Evolutionary conservation across 1,284 basidiomycete species (phyloP).

Genomic region (Stygiomarasmius scandens): DNA sequence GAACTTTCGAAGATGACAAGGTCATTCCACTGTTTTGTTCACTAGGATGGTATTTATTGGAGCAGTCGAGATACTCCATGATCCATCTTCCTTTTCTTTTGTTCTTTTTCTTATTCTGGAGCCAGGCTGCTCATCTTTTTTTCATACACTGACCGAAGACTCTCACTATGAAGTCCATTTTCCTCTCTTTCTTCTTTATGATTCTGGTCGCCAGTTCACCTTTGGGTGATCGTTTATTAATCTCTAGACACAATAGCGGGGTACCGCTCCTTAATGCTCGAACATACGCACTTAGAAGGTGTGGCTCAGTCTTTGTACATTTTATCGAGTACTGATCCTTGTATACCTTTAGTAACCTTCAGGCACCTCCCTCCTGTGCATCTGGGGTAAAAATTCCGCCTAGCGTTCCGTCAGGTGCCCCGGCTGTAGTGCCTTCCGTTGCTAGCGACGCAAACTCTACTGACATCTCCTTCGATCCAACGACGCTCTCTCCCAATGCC

Average conservation of each 20-base stretch:
- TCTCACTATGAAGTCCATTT: constrained; percentile 13
- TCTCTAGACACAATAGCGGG: constrained; percentile 29
- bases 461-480: constrained; percentile 5
- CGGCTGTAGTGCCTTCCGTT: constrained; percentile 24
- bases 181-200: neutral
- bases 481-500: neutral
- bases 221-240: constrained; percentile 33
- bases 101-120: constrained; percentile 25
- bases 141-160: constrained; percentile 17
- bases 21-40: too few species aligned
- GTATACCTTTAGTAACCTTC: constrained; percentile 26
- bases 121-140: constrained; percentile 35
- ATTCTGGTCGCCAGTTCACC: constrained; percentile 28
- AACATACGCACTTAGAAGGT: constrained; percentile 35
- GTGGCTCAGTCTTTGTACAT: neutral
- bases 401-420: neutral
- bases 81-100: constrained; percentile 23
- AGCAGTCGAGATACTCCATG: neutral
- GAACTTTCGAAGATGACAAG: neutral
- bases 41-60: neutral
- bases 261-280: constrained; percentile 25
- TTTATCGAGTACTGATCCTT: neutral
- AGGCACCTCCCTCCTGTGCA: constrained; percentile 28
- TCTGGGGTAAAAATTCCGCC: neutral
- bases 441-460: constrained; percentile 20